Conservation (phyloP, 208 protist genomes). For the Leishmania tarentolae region DNA sequence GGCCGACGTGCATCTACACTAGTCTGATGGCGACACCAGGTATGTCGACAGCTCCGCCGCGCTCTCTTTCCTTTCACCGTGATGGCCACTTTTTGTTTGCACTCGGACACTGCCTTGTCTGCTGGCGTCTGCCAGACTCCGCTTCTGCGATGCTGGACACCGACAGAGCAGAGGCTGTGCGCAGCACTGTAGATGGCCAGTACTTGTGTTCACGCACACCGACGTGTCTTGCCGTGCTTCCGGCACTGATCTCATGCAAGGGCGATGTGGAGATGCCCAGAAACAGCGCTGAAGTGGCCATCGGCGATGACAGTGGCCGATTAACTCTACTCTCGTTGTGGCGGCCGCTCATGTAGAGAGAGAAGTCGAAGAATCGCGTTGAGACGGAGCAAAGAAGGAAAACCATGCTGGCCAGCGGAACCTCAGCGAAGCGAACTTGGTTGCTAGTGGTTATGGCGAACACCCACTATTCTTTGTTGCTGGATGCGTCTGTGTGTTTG, state of each 20-base stretch:
- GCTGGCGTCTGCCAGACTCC: conserved; percentile 21
- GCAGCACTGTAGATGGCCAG: conserved; percentile 12
- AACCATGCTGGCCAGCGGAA: background rate
- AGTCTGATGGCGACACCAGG: conserved; percentile 21
- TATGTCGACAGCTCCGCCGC: conserved; percentile 7
- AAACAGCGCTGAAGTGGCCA: conserved; percentile 34
- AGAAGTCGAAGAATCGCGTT: background rate
- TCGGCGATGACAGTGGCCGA: conserved; percentile 61
- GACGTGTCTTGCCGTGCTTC: conserved; percentile 29
- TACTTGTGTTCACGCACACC: conserved; percentile 21
- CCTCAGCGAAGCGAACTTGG: background rate
- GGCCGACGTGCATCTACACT: conserved; percentile 15
- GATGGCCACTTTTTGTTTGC: conserved; percentile 19
- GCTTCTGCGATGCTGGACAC: background rate
- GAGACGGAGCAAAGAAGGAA: background rate
- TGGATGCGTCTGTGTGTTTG: background rate
- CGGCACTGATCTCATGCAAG: conserved; percentile 11
- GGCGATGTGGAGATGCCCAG: conserved; percentile 26
- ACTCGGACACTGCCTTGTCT: conserved; percentile 18
- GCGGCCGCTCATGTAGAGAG: conserved; percentile 27
- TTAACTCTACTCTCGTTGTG: conserved; percentile 63
- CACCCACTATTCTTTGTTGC: background rate
- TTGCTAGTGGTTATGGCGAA: background rate
- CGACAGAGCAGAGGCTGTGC: background rate
- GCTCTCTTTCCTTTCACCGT: conserved; percentile 24